These are phyloP conservation scores for Nigrograna mackinnonii DNA, from an alignment of 2,329 filamentous ascomycete species.

Conservation along the genomic window DNA sequence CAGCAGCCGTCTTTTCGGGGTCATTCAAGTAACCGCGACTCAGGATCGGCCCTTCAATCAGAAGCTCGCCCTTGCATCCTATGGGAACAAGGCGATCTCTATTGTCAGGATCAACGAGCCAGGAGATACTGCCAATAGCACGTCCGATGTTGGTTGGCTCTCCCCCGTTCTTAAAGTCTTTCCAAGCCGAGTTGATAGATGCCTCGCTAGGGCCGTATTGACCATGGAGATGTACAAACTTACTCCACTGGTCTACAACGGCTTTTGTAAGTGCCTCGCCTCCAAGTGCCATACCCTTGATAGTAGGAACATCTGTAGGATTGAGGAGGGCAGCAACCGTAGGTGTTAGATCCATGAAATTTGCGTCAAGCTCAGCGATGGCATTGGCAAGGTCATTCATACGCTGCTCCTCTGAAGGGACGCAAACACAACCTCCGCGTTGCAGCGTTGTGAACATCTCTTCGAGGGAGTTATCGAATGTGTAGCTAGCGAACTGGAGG, in stretches of 20 bases:
- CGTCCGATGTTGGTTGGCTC: conserved; percentile 38
- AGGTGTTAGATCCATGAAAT: conserved; percentile 58
- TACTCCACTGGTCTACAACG: conserved; percentile 30
- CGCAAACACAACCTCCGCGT: conserved; percentile 55
- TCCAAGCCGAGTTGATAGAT: conserved; percentile 35
- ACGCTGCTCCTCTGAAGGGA: conserved; percentile 58
- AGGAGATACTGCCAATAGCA: conserved; percentile 31
- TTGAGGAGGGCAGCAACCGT: conserved; percentile 57
- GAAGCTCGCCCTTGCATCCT: conserved; percentile 36
- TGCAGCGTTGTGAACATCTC: conserved; percentile 60
- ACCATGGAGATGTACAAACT: conserved; percentile 23
- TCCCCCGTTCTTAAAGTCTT: conserved; percentile 29
- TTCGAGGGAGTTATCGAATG: conserved; percentile 60
- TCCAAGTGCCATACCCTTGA: conserved; percentile 48
- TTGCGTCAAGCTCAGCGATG: conserved; percentile 27
- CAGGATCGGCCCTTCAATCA: conserved; percentile 39
- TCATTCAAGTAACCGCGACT: conserved; percentile 39
- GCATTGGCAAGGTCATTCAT: conserved; percentile 56
- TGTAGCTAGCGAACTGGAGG: conserved; percentile 51
- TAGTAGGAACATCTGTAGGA: conserved; percentile 47
- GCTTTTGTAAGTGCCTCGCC: conserved; percentile 47
- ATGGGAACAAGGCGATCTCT: conserved; percentile 34
- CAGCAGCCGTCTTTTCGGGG: conserved; percentile 28
- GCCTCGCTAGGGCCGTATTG: conserved; percentile 38
- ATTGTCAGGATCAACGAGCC: conserved; percentile 37